phyloP scores from a whole-genome alignment of 1,284 basidiomycete genomes.

The Bondarzewia mesenterica region DNA sequence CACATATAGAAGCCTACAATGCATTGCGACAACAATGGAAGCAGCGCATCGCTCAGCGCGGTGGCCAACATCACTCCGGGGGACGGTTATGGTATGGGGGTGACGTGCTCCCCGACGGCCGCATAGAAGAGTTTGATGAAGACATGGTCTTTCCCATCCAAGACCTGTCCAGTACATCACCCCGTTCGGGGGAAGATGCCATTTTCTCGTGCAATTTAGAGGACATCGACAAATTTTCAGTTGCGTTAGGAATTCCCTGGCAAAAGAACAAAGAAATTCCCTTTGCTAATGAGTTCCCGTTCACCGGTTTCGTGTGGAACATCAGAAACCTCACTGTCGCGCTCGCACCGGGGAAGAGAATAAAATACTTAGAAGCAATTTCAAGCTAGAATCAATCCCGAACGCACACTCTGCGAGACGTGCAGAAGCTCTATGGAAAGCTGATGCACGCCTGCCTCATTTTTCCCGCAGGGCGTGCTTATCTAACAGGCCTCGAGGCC shows the following conservation, averaged over 20 bases:
- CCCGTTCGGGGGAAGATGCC: conserved; percentile 7
- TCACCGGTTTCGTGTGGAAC: conserved; percentile 20
- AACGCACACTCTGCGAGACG: conserved; percentile 19
- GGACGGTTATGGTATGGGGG: conserved; percentile 8
- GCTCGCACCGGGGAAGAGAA: conserved; percentile 2
- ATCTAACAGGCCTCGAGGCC: conserved; percentile 25
- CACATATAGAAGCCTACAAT: conserved; percentile 19
- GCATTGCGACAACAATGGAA: neutral
- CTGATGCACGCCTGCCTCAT: conserved; percentile 23
- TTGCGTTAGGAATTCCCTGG: conserved; percentile 18
- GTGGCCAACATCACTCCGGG: conserved; percentile 8
- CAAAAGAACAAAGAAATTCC: conserved; percentile 14
- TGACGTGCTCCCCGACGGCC: conserved; percentile 1
- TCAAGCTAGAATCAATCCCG: conserved; percentile 9
- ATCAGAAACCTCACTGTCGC: conserved; percentile 11
- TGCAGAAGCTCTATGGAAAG: conserved; percentile 26
- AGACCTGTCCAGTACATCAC: conserved; percentile 5
- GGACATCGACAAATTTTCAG: conserved; percentile 15
- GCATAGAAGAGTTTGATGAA: conserved; percentile 14
- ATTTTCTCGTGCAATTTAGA: conserved; percentile 12
- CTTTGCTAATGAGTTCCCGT: conserved; percentile 9
- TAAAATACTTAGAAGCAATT: conserved; percentile 12
- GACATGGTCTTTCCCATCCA: conserved; percentile 2
- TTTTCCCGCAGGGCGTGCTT: conserved; percentile 21
- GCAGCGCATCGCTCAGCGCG: conserved; percentile 7